Conservation (phyloP, 2,329 filamentous ascomycete genomes). For the Arachnopeziza araneosa region DNA sequence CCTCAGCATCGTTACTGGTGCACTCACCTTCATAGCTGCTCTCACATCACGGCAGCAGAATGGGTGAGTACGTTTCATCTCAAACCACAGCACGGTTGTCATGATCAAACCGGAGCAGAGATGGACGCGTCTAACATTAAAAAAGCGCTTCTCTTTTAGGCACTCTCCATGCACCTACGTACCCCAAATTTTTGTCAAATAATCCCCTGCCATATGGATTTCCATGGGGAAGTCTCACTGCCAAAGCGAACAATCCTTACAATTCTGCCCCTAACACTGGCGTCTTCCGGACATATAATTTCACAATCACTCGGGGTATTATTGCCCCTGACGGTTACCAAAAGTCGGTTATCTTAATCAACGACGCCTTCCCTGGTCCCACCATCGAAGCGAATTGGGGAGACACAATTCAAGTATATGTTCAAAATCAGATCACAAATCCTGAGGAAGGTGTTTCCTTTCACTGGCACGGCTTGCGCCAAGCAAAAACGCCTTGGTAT, state of each 20-base stretch:
- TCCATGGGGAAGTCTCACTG: conserved; percentile 46
- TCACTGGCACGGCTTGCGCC: conserved; percentile 46
- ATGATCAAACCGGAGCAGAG: background rate
- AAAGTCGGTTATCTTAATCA: conserved; percentile 48
- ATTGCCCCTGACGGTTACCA: conserved; percentile 31
- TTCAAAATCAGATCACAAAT: conserved; percentile 61
- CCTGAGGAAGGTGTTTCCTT: conserved; percentile 32
- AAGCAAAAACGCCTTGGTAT: conserved; percentile 33
- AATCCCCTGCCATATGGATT: conserved; percentile 44
- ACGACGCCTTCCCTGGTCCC: conserved; percentile 33
- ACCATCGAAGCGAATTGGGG: conserved; percentile 35
- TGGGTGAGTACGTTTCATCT: background rate
- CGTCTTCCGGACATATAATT: conserved; percentile 32
- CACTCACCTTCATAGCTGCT: background rate
- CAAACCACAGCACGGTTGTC: background rate
- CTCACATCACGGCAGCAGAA: background rate
- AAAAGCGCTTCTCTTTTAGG: conserved; percentile 1
- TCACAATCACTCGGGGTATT: conserved; percentile 19
- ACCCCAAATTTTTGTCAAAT: conserved; percentile 40
- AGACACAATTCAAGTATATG: conserved; percentile 51
- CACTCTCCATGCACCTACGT: conserved; percentile 24
- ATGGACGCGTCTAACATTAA: background rate
- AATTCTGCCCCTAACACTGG: conserved; percentile 35
- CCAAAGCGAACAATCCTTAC: conserved; percentile 35
- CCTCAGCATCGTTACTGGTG: background rate